Evolutionary conservation across 768 basidiomycete genomes (phyloP).

Genomic region (Tulasnella calospora): DNA sequence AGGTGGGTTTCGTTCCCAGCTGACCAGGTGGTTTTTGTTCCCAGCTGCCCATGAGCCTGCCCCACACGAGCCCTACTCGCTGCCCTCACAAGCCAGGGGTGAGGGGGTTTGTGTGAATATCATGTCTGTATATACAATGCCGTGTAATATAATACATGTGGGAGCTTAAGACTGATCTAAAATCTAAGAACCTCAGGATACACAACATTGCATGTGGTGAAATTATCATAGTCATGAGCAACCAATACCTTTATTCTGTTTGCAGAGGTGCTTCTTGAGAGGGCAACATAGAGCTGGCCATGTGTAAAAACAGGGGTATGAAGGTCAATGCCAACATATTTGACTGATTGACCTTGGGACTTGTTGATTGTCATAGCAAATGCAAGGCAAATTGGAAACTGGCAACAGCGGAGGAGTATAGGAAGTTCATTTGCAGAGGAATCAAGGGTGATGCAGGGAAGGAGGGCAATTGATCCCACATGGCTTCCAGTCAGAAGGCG

Average conservation of each 20-base stretch:
- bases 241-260: conserved; percentile 35
- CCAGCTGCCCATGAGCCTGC: too few relatives aligned
- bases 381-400: conserved; percentile 45
- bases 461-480: conserved; percentile 38
- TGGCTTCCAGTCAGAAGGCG: conserved; percentile 39
- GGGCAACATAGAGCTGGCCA: conserved; percentile 46
- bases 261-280: conserved; percentile 36
- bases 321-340: conserved; percentile 43
- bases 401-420: conserved; percentile 35
- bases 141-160: neutral
- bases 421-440: conserved; percentile 32
- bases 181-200: conserved; percentile 34
- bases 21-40: too few relatives aligned
- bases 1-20: too few relatives aligned
- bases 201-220: conserved; percentile 35
- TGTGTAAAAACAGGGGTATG: conserved; percentile 40
- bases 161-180: neutral
- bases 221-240: conserved; percentile 25
- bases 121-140: too few relatives aligned
- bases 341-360: conserved; percentile 47
- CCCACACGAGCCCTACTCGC: too few relatives aligned
- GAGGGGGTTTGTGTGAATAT: too few relatives aligned
- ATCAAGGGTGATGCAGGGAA: conserved; percentile 41
- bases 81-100: too few relatives aligned
- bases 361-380: conserved; percentile 52